Evolutionary conservation across 768 basidiomycete species (phyloP), one percentile per base, ranked within the genome.

Genomic region (Suillus ampliporus): DNA sequence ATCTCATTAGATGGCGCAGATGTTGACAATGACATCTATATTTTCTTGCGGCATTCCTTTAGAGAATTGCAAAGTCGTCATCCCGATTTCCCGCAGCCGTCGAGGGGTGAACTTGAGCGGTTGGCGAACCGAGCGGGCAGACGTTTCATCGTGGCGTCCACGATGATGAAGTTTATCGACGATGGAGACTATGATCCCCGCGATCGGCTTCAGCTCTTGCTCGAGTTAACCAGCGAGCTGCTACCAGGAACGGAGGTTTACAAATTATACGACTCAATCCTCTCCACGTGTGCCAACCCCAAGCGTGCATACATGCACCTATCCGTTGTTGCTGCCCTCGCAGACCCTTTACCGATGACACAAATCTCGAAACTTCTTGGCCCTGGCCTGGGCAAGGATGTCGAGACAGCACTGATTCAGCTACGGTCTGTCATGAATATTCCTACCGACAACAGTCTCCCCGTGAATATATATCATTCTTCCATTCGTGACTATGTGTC

Each of bases 91-190:
- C 26, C 47, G 8, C 23, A 26, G 47, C 47, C 47, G 26, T 15
- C 47, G 15, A 26, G 0, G 15, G 15, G 8, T 17, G 14, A 48
- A 9, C 47, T 48, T 14, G 26, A 1, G 23, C 15, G 26, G 23
- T 15, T 26, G 47, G 47, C 26, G 47, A 48, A 23, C 23, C 26
- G 47, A 3, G 26, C 15, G 1, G 47, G 47, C 15, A 48, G 23
- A 48, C 47, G 47, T 48, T 48, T 48, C 26, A 48, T 48, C 4
- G 47, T 48, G 47, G 47, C 47, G 3, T 26, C 47, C 26, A 48
- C 47, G 1, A 48, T 48, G 47, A 14, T 48, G 47, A 50, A 50
- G 28, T 50, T 50, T 19, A 28, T 50, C 4, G 26, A 28, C 9
- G 26, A 50, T 50, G 28, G 28, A 50, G 28, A 31, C 48, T 10